A percentile compares a stretch with the other conserved stretches of the same genome.
Evolutionary conservation across 1,284 basidiomycete species (phyloP).

Genomic region (Melampsora americana): DNA sequence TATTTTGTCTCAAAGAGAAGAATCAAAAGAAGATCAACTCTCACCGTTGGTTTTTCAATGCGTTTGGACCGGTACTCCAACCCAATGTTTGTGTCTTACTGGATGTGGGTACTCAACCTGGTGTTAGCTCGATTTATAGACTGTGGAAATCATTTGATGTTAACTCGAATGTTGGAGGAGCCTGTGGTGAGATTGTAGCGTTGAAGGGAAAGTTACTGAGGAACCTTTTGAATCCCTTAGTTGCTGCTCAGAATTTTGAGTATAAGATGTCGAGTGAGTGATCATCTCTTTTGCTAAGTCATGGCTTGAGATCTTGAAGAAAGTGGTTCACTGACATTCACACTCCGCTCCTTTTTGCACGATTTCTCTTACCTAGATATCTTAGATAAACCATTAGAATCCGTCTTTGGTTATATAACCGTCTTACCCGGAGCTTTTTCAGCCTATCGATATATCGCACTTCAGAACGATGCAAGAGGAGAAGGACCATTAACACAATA

Average conservation of each 20-base stretch:
- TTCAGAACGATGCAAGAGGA: conserved; percentile 84
- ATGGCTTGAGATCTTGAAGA: conserved; percentile 61
- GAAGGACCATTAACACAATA: conserved; percentile 99
- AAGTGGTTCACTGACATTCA: no score
- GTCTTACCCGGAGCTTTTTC: conserved; percentile 96
- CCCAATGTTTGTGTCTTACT: conserved; percentile 86
- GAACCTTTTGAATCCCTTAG: conserved; percentile 87
- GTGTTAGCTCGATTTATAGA: conserved; percentile 93
- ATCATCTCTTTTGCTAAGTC: background rate
- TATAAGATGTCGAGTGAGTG: conserved; percentile 80
- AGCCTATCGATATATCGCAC: conserved; percentile 85
- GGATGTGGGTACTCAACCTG: conserved; percentile 92
- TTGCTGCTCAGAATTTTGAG: conserved; percentile 83
- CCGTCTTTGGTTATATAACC: conserved; percentile 83
- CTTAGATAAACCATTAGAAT: conserved; percentile 84
- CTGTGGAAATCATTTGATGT: conserved; percentile 81
- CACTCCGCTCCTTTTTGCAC: no score
- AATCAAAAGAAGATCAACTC: conserved; percentile 60
- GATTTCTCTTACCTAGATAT: conserved; percentile 59
- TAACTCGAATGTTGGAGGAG: conserved; percentile 81
- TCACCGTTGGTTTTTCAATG: conserved; percentile 93
- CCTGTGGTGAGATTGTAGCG: conserved; percentile 76
- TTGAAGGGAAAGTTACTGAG: conserved; percentile 85
- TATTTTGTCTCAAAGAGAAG: conserved; percentile 94
- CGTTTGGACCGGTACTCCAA: conserved; percentile 78